These are phyloP conservation scores for Yarrowia sp. DNA, from an alignment of 805 yeast genomes.

Conservation along the genomic window DNA sequence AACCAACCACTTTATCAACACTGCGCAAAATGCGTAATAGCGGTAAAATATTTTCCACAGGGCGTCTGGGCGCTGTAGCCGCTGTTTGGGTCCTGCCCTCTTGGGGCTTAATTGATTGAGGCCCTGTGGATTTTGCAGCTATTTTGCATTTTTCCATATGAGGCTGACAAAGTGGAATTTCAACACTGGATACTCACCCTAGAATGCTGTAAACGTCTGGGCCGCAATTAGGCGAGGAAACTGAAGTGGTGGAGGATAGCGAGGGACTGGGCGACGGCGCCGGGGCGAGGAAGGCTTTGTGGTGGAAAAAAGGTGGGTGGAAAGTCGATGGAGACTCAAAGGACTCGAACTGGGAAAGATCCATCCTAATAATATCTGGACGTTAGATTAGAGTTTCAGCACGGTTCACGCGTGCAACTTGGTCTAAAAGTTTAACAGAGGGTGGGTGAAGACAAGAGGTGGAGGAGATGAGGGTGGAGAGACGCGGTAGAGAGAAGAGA, in stretches of 20 bases:
- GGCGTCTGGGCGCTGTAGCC: neutral
- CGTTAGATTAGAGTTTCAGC: slow-evolving; percentile 25
- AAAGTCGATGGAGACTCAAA: slow-evolving; percentile 15
- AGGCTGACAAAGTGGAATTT: neutral
- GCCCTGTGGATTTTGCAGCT: too few species aligned
- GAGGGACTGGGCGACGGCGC: slow-evolving; percentile 20
- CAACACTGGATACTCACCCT: slow-evolving; percentile 12
- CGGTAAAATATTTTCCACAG: neutral
- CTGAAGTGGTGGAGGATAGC: slow-evolving; percentile 6
- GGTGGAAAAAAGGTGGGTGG: neutral
- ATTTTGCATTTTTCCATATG: neutral
- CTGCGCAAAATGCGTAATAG: too few species aligned
- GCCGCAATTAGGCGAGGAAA: slow-evolving; percentile 12
- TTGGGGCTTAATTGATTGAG: too few species aligned
- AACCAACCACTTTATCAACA: slow-evolving; percentile 9
- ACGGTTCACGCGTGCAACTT: slow-evolving; percentile 19
- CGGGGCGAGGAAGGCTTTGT: neutral
- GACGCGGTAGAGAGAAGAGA: neutral
- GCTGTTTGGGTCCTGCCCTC: too few species aligned
- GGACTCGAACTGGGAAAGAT: slow-evolving; percentile 33
- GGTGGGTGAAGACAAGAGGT: neutral
- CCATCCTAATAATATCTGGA: slow-evolving; percentile 29
- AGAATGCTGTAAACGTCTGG: slow-evolving; percentile 23
- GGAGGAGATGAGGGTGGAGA: neutral
- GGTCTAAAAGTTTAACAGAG: neutral